phyloP scores from a whole-genome alignment of 345 rosid genomes.

The Arabis hirsuta region DNA sequence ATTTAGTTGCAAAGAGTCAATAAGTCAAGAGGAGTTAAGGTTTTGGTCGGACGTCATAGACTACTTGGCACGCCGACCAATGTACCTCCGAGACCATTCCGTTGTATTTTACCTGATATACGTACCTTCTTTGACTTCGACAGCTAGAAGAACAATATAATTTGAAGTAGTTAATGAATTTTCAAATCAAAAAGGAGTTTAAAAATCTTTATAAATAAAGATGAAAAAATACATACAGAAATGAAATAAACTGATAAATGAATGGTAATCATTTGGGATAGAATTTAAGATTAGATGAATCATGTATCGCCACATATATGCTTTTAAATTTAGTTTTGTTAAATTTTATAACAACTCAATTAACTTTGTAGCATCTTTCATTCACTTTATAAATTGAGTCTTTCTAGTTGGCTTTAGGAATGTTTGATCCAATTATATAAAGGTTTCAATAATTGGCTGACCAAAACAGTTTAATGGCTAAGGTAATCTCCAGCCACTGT shows the following conservation, averaged over 20 bases:
- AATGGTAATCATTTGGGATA: too few relatives aligned
- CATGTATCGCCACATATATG: too few relatives aligned
- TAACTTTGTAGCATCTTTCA: too few relatives aligned
- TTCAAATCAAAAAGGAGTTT: not conserved
- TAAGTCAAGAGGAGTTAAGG: not conserved
- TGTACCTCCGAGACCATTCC: not conserved
- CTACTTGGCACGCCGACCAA: slow-evolving; percentile 8
- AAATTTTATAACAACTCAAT: too few relatives aligned
- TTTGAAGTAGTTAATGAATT: not conserved
- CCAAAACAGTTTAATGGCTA: too few relatives aligned
- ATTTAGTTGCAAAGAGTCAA: slow-evolving; percentile 3
- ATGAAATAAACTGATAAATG: not conserved
- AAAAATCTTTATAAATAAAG: not conserved
- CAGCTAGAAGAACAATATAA: not conserved
- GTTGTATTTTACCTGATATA: not conserved
- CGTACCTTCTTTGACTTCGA: not conserved
- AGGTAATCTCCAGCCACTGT: too few relatives aligned
- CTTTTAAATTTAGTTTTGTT: too few relatives aligned
- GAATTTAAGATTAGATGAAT: too few relatives aligned
- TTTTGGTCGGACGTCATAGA: slow-evolving; percentile 1
- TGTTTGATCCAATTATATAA: too few relatives aligned
- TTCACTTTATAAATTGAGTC: too few relatives aligned
- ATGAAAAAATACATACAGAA: not conserved
- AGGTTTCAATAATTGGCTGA: too few relatives aligned
- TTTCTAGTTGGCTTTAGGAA: too few relatives aligned